These are phyloP conservation scores for Pyronema omphalodes DNA, from an alignment of 495 filamentous ascomycete genomes.

Conservation along the genomic window DNA sequence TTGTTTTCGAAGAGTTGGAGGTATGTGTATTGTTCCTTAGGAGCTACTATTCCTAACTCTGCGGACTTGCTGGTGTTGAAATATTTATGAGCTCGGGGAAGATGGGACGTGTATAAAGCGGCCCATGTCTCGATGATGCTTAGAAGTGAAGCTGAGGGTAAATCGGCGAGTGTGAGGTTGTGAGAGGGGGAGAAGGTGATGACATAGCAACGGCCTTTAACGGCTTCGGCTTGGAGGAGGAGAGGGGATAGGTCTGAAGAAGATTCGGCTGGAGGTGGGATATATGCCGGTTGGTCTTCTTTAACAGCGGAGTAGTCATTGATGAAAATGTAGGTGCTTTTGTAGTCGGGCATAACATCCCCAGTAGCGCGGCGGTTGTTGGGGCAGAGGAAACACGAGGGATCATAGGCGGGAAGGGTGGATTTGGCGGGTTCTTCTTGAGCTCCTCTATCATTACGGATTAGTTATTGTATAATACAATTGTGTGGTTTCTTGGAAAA, in stretches of 20 bases:
- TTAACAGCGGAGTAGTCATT: slow-evolving; percentile 98
- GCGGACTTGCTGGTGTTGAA: slow-evolving; percentile 29
- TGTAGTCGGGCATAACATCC: slow-evolving; percentile 70
- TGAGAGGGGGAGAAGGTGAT: slow-evolving; percentile 81
- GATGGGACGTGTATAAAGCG: slow-evolving; percentile 62
- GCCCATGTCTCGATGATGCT: slow-evolving; percentile 76
- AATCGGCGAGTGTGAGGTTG: slow-evolving; percentile 80
- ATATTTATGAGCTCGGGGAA: slow-evolving; percentile 51
- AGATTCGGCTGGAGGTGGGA: slow-evolving; percentile 23
- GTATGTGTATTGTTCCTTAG: slow-evolving; percentile 69
- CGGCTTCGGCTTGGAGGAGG: slow-evolving; percentile 66
- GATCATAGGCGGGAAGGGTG: slow-evolving; percentile 63
- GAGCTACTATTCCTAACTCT: slow-evolving; percentile 31
- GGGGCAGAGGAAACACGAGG: slow-evolving; percentile 87
- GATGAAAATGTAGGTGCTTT: slow-evolving; percentile 79
- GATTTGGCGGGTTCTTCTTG: slow-evolving; percentile 68
- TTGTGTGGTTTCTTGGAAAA: background rate
- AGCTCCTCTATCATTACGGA: slow-evolving; percentile 46
- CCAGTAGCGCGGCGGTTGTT: slow-evolving; percentile 84
- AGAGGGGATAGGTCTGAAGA: slow-evolving; percentile 34
- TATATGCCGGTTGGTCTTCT: slow-evolving; percentile 64
- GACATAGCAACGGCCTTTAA: slow-evolving; percentile 94
- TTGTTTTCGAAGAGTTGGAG: slow-evolving; percentile 99
- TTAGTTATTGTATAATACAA: background rate
- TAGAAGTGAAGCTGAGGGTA: slow-evolving; percentile 46